Evolutionary conservation across 2,329 filamentous ascomycete species (phyloP), one percentile per base, ranked within the genome.

Genomic region (Raffaelea albimanens): DNA sequence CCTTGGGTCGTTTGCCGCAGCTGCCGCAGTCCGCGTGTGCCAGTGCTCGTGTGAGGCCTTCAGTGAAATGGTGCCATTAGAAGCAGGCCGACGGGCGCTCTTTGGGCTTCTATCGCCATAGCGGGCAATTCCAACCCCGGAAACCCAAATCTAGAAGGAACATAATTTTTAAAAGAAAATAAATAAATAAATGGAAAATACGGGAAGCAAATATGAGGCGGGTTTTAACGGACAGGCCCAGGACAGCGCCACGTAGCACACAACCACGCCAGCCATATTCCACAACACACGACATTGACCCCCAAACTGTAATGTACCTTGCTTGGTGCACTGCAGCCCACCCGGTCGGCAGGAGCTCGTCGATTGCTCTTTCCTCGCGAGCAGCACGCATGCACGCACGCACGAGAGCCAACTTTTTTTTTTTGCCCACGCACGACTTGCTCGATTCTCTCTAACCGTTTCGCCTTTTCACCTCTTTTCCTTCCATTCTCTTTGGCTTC

Each of bases 171-270:
- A 29, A 13, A 29, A 29, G 13, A 29, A 7, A 29, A 29, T 7
- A 29, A 7, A 7, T 29, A 29, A 29, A 29, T 29, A 29, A 29
- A 29, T n/a, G 13, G 7, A 29, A 29, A 29, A 29, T 29, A 29
- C 31, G 9, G 9, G 31, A 16, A 9, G 16, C 10, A 38, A 38
- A 38, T n/a, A 38, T 16, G n/a, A 48, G 43, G 41, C 43, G 46
- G 45, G 40, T 16, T 10, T n/a, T n/a, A 19, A 43, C 25, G 41
- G 52, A 50, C 46, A 43, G 49, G 51, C 38, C 40, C 31, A 18
- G 41, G 45, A 47, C 39, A 31, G 46, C 50, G 52, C 52, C 52
- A 53, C 52, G 52, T 53, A 53, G 50, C 52, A 49, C 44, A 50
- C 43, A 40, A 47, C 47, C 36, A 43, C 40, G 16, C 43, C 31